Percentiles rank a stretch among this genome's conserved stretches.
Conservation (phyloP, 2,329 filamentous ascomycete species). For the Neopestalotiopsis sp. region DNA sequence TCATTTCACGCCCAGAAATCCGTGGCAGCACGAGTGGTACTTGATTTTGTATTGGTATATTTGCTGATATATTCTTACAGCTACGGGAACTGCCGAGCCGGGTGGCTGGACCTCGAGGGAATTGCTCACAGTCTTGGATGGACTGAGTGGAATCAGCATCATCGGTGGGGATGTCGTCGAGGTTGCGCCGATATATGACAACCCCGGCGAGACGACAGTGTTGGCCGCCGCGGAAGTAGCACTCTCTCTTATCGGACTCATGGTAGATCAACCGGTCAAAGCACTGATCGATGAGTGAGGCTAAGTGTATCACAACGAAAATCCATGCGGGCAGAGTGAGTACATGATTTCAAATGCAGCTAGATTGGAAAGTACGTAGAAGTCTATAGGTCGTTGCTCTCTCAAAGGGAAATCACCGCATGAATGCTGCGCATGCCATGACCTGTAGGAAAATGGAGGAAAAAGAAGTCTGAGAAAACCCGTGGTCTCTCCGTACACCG, state of each 20-base stretch:
- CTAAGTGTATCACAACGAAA: not conserved
- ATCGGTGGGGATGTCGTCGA: conserved; percentile 83
- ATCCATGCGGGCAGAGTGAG: too few relatives aligned
- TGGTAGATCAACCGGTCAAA: conserved; percentile 50
- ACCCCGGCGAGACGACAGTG: conserved; percentile 72
- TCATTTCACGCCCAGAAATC: too few relatives aligned
- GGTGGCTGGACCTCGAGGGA: conserved; percentile 83
- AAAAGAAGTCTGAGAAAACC: conserved; percentile 21
- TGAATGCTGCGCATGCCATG: conserved; percentile 17
- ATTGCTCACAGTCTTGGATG: conserved; percentile 74
- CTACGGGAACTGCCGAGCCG: conserved; percentile 79
- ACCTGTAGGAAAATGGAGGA: not conserved
- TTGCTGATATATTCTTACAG: conserved; percentile 33
- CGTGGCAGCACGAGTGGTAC: not conserved
- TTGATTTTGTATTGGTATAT: not conserved
- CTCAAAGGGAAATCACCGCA: not conserved
- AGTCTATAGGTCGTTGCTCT: conserved; percentile 8
- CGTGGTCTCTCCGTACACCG: conserved; percentile 25
- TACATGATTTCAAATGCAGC: conserved; percentile 11
- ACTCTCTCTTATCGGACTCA: conserved; percentile 73
- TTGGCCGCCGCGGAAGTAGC: conserved; percentile 75
- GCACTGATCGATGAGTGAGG: conserved; percentile 1
- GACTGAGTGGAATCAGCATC: conserved; percentile 72
- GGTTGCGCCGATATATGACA: conserved; percentile 79
- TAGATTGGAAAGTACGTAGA: conserved; percentile 11